phyloP scores from a whole-genome alignment of 2,329 filamentous ascomycete species.

The Tolypocladium tropicale region DNA sequence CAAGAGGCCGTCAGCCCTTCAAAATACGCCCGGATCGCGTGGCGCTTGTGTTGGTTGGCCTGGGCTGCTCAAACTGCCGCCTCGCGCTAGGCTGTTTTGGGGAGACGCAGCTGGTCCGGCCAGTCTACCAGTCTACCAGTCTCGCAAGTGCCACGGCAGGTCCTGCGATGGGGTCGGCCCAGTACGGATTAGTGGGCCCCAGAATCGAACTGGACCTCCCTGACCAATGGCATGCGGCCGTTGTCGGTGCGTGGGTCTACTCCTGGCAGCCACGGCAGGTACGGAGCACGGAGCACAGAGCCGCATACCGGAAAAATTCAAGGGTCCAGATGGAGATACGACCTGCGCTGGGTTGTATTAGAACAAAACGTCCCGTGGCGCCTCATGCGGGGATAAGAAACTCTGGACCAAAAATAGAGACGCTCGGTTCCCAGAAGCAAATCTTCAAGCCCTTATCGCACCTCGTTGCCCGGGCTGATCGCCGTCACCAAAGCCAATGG shows the following conservation, averaged over 20 bases:
- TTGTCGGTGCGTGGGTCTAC: neutral
- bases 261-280: neutral
- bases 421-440: neutral
- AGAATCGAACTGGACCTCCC: neutral
- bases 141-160: neutral
- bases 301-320: neutral
- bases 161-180: neutral
- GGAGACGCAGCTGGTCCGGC: too few species aligned
- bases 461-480: neutral
- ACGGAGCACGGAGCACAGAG: neutral
- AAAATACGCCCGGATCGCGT: slow-evolving; percentile 12
- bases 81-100: slow-evolving; percentile 5
- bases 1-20: slow-evolving; percentile 6
- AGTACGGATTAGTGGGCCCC: neutral
- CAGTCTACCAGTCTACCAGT: too few species aligned
- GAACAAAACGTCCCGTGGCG: neutral
- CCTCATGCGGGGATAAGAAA: neutral
- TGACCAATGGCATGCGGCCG: neutral
- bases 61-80: slow-evolving; percentile 6
- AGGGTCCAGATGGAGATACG: neutral
- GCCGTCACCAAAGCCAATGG: slow-evolving; percentile 13
- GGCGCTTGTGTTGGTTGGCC: slow-evolving; percentile 7
- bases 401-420: neutral
- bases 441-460: neutral
- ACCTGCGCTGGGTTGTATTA: neutral